Evolutionary conservation across 2,329 filamentous ascomycete species (phyloP), one percentile per base, ranked within the genome.

Genomic region (Penicillium sp.): DNA sequence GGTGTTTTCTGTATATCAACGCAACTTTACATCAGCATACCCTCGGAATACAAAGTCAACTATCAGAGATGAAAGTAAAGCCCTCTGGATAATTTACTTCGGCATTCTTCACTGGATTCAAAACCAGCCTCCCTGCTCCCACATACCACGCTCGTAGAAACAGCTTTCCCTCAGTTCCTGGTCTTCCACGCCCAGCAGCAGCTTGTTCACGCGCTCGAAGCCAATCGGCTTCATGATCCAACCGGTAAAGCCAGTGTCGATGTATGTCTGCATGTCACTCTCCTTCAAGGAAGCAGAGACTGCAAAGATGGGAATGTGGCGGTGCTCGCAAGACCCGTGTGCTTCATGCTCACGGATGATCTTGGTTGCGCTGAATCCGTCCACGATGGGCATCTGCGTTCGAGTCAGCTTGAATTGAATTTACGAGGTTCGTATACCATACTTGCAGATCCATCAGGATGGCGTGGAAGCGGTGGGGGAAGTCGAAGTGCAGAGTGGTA

Each of bases 391-490:
- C 91, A 96, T 95, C 90, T 95, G 4, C 0, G 11, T 13, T 2
- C 13, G n/a, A n/a, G 28, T 30, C 11, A 30, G 28, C 13, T 30
- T 30, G 27, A 28, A 13, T 4, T 5, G 10, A 5, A 5, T 30
- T 11, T 30, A 28, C 10, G 28, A 13, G 10, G 28, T 30, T 5
- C 11, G 5, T 14, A 1, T 5, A 14, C 13, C 82, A 71, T 67
- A 91, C 90, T 79, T 95, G 90, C 81, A 96, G 90, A 66, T 95
- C 91, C 91, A 95, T 95, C 56, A 96, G 77, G 43, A 96, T 79
- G 5, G 90, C 85, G 67, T 95, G 90, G 63, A 89, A 94, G 20
- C 74, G 72, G 24, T 69, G 69, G 0, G 85, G 77, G 45, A 79
- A 80, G 41, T 89, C 86, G 44, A 79, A 80, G 68, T 89, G 92